Conservation (phyloP, 2,329 filamentous ascomycete species). For the Furcasterigmium furcatum region DNA sequence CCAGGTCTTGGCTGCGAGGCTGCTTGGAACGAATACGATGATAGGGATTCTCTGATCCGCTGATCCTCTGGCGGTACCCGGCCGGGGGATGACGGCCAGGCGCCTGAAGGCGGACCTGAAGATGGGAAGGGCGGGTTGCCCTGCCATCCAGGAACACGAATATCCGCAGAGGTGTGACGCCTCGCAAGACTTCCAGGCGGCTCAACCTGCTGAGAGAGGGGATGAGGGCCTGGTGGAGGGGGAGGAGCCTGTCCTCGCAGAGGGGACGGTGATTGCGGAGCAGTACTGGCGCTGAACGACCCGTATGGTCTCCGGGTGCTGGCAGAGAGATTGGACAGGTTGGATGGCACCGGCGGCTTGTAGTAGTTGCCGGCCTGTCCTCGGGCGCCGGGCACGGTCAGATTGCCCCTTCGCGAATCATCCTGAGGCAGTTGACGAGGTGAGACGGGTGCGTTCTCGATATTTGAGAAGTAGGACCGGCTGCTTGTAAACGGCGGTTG, state of each 20-base stretch:
- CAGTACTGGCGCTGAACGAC: conserved; percentile 63
- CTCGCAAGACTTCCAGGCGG: conserved; percentile 70
- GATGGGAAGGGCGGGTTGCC: conserved; percentile 31
- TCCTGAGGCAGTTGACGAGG: conserved; percentile 85
- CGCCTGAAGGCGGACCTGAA: conserved; percentile 42
- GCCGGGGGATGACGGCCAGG: conserved; percentile 54
- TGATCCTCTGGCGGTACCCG: conserved; percentile 48
- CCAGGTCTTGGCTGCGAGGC: conserved; percentile 37
- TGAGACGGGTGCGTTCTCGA: conserved; percentile 78
- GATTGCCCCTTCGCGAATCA: conserved; percentile 70
- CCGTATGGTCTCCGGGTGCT: conserved; percentile 78
- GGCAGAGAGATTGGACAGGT: conserved; percentile 77
- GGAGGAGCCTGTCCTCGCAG: conserved; percentile 64
- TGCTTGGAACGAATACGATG: conserved; percentile 47
- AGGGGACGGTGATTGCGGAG: conserved; percentile 69
- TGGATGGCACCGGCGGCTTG: conserved; percentile 74
- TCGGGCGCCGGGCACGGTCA: conserved; percentile 58
- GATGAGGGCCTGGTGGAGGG: conserved; percentile 63
- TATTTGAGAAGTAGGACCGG: conserved; percentile 61
- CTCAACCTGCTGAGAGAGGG: conserved; percentile 58
- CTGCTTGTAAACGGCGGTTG: conserved; percentile 59
- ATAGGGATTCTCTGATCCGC: conserved; percentile 54
- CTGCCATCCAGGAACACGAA: conserved; percentile 82
- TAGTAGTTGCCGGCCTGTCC: conserved; percentile 65
- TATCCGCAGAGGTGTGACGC: conserved; percentile 93